A percentile compares a stretch with the other conserved stretches of the same genome.
Evolutionary conservation across 768 basidiomycete genomes (phyloP).

Genomic region (Amanita pallidorosea): DNA sequence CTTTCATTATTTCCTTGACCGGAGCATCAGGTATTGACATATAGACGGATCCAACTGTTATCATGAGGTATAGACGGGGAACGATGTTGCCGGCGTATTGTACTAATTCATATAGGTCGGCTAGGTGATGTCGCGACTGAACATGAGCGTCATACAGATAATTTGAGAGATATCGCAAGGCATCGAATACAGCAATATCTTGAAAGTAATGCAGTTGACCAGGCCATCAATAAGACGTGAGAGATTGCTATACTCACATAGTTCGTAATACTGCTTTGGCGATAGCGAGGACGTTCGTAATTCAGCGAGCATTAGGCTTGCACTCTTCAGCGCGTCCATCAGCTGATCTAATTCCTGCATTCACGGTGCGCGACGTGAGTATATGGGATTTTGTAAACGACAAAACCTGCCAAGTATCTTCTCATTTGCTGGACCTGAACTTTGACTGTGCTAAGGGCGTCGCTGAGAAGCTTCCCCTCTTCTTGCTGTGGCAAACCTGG

Average conservation of each 20-base stretch:
- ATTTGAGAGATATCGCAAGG: conserved; percentile 86
- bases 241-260: conserved; percentile 47
- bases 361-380: conserved; percentile 1
- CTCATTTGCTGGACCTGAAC: conserved; percentile 94
- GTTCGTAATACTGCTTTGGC: conserved; percentile 97
- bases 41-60: conserved; percentile 97
- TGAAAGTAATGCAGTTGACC: not conserved
- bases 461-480: conserved; percentile 78
- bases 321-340: conserved; percentile 97
- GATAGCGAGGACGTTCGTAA: conserved; percentile 87
- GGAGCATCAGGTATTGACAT: conserved; percentile 98
- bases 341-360: conserved; percentile 85
- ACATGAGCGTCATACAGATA: conserved; percentile 96
- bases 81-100: conserved; percentile 98
- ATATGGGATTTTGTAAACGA: conserved; percentile 6
- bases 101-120: conserved; percentile 98
- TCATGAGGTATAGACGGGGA: conserved; percentile 94
- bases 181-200: conserved; percentile 99
- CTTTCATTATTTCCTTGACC: conserved; percentile 99
- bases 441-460: conserved; percentile 79
- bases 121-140: conserved; percentile 86
- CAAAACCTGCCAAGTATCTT: conserved; percentile 65
- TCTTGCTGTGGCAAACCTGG: conserved; percentile 39
- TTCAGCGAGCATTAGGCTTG: conserved; percentile 95
- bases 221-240: not conserved